These are phyloP conservation scores for Penicillium olsonii DNA, from an alignment of 2,329 filamentous ascomycete species.

Conservation along the genomic window DNA sequence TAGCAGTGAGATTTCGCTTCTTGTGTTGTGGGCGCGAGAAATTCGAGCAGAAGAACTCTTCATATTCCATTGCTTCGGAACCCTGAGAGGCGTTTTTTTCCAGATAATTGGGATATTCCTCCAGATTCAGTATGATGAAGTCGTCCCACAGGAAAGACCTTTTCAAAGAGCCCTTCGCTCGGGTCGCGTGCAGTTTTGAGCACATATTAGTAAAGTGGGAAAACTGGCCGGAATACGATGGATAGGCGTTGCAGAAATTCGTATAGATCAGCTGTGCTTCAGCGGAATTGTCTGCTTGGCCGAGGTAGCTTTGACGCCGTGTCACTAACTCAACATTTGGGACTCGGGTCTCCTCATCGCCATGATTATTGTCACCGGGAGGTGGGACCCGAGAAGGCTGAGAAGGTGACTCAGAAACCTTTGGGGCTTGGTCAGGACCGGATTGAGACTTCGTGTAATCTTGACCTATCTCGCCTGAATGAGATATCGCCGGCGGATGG, in stretches of 20 bases:
- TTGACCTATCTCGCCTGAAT: conserved; percentile 6
- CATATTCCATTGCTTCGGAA: conserved; percentile 35
- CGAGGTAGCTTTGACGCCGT: conserved; percentile 26
- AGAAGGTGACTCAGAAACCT: conserved; percentile 3
- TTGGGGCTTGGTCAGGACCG: conserved; percentile 6
- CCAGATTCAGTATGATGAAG: conserved; percentile 44
- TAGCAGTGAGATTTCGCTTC: conserved; percentile 38
- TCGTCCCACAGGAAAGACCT: conserved; percentile 49
- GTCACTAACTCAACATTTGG: conserved; percentile 18
- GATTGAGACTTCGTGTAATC: neutral
- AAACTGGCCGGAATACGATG: conserved; percentile 40
- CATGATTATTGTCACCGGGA: neutral
- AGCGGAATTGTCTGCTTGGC: conserved; percentile 16
- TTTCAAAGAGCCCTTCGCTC: conserved; percentile 30
- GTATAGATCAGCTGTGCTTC: conserved; percentile 35
- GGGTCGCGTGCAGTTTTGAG: conserved; percentile 35
- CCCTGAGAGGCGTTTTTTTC: conserved; percentile 26
- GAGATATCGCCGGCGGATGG: conserved; percentile 13
- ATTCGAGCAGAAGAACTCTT: conserved; percentile 40
- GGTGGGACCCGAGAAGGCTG: neutral
- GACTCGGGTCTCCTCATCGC: neutral
- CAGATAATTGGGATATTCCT: conserved; percentile 40
- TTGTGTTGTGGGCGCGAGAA: conserved; percentile 36
- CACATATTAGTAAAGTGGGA: conserved; percentile 43
- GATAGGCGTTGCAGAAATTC: conserved; percentile 43